phyloP scores from a whole-genome alignment of 139 green algal species.

The Chlorella sp. region DNA sequence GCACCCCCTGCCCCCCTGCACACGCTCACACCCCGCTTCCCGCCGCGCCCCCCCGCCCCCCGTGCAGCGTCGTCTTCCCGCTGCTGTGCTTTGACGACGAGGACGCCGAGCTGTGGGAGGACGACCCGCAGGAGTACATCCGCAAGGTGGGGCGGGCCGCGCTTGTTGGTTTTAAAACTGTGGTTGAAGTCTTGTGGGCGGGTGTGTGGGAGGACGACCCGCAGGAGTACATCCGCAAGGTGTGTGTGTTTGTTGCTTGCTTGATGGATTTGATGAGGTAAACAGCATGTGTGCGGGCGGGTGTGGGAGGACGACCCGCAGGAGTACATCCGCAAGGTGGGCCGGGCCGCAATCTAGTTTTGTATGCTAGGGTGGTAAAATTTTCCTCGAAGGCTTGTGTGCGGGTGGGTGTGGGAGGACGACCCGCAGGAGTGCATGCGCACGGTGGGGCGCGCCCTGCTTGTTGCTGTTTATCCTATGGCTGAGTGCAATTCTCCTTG shows the following conservation, averaged over 20 bases:
- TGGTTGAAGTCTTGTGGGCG: neutral
- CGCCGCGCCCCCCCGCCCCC: neutral
- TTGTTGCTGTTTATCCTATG: too few species aligned
- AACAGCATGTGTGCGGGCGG: neutral
- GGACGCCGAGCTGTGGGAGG: conserved; percentile 90
- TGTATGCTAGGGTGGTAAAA: too few species aligned
- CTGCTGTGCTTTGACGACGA: conserved; percentile 91
- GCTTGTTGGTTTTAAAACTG: too few species aligned
- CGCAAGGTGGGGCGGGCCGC: neutral
- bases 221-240: conserved; percentile 97
- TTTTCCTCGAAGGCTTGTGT: too few species aligned
- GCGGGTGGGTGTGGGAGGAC: neutral
- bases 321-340: conserved; percentile 5
- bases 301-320: conserved; percentile 18
- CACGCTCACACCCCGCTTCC: neutral
- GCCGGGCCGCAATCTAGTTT: neutral
- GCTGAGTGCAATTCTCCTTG: too few species aligned
- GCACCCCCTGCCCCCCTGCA: neutral
- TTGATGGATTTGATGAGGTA: too few species aligned
- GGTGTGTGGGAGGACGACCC: conserved; percentile 94
- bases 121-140: conserved; percentile 97
- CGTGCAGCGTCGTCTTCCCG: conserved; percentile 83
- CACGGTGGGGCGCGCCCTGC: too few species aligned
- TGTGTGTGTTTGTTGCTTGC: conserved; percentile 1
- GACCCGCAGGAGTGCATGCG: neutral